These are phyloP conservation scores for Cystoisospora suis DNA, from an alignment of 169 alveolate species.

Conservation along the genomic window DNA sequence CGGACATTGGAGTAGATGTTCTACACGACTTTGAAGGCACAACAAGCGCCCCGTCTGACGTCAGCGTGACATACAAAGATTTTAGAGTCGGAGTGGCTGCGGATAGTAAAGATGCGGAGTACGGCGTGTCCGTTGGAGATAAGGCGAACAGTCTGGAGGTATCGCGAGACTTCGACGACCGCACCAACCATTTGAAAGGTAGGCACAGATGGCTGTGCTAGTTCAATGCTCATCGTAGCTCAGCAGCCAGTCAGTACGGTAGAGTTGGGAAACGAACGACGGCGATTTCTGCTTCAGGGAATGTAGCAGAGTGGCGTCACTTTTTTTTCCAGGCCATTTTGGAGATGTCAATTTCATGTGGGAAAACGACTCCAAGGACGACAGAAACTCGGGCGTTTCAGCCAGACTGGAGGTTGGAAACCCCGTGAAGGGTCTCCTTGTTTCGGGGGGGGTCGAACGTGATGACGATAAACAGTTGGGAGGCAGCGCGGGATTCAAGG, in stretches of 20 bases:
- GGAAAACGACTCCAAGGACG: slow-evolving; percentile 4
- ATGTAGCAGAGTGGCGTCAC: too few relatives aligned
- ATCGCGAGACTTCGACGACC: not conserved
- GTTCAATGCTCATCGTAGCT: too few relatives aligned
- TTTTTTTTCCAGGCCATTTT: not conserved
- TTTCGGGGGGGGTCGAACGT: not conserved
- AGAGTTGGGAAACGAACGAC: too few relatives aligned
- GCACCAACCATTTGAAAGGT: not conserved
- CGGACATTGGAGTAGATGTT: not conserved
- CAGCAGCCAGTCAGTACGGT: too few relatives aligned
- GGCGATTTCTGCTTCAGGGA: too few relatives aligned
- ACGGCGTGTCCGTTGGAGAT: not conserved
- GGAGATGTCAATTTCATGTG: not conserved
- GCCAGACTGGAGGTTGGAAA: not conserved
- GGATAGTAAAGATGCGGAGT: not conserved
- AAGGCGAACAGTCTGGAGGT: not conserved
- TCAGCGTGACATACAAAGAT: not conserved
- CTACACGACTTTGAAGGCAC: not conserved
- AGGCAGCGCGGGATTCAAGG: not conserved
- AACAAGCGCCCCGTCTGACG: not conserved
- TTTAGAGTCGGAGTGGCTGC: not conserved
- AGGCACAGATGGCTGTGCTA: not conserved
- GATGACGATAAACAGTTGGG: not conserved
- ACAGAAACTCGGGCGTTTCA: not conserved
- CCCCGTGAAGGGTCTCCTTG: not conserved